These are phyloP conservation scores for Mediolabrus comicus DNA, from an alignment of 108 stramenopile genomes.

Conservation along the genomic window DNA sequence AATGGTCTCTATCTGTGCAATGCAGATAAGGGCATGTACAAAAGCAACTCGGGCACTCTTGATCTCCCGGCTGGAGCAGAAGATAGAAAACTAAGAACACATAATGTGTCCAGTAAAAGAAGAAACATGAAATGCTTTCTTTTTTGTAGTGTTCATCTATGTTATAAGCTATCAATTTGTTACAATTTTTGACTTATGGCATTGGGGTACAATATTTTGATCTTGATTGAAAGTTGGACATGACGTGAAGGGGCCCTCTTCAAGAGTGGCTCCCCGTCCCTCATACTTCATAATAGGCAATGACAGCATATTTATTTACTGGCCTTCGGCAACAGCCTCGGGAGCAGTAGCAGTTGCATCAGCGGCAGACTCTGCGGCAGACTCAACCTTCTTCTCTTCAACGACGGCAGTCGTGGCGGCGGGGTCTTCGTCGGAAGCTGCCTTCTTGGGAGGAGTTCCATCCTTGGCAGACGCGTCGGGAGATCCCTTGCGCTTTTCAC, in stretches of 20 bases:
- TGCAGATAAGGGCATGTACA: no score
- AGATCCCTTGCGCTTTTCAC: background rate
- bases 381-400: background rate
- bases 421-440: background rate
- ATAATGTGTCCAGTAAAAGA: no score
- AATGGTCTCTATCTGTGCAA: no score
- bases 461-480: background rate
- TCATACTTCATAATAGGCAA: background rate
- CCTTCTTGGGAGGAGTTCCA: conserved; percentile 14
- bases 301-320: background rate
- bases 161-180: background rate
- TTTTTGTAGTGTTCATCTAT: background rate
- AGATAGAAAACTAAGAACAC: no score
- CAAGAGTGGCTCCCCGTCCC: background rate
- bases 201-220: background rate
- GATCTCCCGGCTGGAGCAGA: no score
- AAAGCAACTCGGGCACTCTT: no score
- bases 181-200: background rate
- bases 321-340: background rate
- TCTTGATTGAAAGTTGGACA: background rate
- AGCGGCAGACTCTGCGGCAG: background rate
- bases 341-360: background rate
- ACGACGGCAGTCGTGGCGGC: background rate
- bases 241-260: background rate
- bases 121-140: no score